A percentile compares a stretch with the other conserved stretches of the same genome.
Conservation (phyloP, 768 basidiomycete species). For the Pleurotus sapidus region DNA sequence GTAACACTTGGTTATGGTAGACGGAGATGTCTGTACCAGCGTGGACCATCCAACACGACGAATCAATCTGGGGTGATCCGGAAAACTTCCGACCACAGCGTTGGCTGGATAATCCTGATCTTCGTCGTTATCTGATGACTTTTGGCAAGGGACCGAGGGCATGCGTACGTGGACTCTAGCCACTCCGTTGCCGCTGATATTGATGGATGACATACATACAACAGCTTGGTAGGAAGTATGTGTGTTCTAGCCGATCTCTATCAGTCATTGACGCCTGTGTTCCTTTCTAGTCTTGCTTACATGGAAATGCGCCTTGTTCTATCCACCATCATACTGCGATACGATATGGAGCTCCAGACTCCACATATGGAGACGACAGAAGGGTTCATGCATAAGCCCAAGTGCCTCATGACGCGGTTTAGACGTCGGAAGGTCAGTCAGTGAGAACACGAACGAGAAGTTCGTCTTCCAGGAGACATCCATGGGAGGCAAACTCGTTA, state of each 20-base stretch:
- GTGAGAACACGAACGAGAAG: neutral
- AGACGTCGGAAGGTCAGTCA: slow-evolving; percentile 5
- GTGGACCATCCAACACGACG: slow-evolving; percentile 27
- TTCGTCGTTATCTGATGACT: slow-evolving; percentile 21
- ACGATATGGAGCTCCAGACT: slow-evolving; percentile 16
- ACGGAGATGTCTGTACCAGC: slow-evolving; percentile 30
- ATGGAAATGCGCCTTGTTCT: slow-evolving; percentile 22
- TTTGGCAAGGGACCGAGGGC: slow-evolving; percentile 28
- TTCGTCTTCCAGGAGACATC: no score
- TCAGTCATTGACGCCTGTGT: neutral
- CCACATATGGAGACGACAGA: slow-evolving; percentile 17
- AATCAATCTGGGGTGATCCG: slow-evolving; percentile 27
- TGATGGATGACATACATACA: neutral
- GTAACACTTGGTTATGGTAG: slow-evolving; percentile 9
- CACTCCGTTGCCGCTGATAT: neutral
- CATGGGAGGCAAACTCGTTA: no score
- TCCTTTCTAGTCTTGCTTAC: slow-evolving; percentile 17
- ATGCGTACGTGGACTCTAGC: slow-evolving; percentile 17
- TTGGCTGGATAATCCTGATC: slow-evolving; percentile 27
- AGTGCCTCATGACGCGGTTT: slow-evolving; percentile 14
- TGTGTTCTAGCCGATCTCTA: neutral
- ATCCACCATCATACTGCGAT: slow-evolving; percentile 19
- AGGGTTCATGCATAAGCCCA: slow-evolving; percentile 26
- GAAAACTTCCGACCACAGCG: slow-evolving; percentile 29
- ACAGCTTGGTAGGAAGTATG: slow-evolving; percentile 21